phyloP scores from a whole-genome alignment of 2,329 filamentous ascomycete genomes.

The Venturia oleaginea region DNA sequence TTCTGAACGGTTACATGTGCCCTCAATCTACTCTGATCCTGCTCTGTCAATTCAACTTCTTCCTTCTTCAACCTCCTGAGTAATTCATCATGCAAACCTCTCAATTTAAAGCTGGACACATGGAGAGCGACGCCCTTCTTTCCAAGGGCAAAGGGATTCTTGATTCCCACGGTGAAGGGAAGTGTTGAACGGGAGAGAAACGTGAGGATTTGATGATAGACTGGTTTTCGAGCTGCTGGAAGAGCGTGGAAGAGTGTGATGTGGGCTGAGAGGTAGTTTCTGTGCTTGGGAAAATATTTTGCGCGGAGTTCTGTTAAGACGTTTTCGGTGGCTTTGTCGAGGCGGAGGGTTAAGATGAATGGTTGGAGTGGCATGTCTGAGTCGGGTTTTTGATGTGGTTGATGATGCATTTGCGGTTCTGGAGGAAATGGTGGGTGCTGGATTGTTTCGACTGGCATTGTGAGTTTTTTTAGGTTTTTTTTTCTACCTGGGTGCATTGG shows the following conservation, averaged over 20 bases:
- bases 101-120: background rate
- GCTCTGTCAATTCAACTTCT: slow-evolving; percentile 18
- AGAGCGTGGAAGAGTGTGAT: slow-evolving; percentile 22
- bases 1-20: slow-evolving; percentile 20
- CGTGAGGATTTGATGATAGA: slow-evolving; percentile 14
- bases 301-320: slow-evolving; percentile 19
- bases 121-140: background rate
- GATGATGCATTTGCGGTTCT: background rate
- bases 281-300: slow-evolving; percentile 18
- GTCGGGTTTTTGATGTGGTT: background rate
- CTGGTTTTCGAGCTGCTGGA: slow-evolving; percentile 17
- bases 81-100: background rate
- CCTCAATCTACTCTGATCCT: slow-evolving; percentile 17
- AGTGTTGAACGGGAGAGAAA: slow-evolving; percentile 4
- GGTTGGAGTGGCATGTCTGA: slow-evolving; percentile 18
- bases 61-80: slow-evolving; percentile 3
- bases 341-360: slow-evolving; percentile 19
- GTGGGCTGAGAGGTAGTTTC: slow-evolving; percentile 20
- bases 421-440: background rate
- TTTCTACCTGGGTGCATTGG: too few species aligned
- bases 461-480: background rate
- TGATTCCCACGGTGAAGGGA: background rate
- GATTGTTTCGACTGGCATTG: background rate
- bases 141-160: background rate
- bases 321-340: slow-evolving; percentile 15